Percentiles rank a stretch among this genome's conserved stretches.
Conservation (phyloP, 306 rosid species). For the Ceratonia siliqua region DNA sequence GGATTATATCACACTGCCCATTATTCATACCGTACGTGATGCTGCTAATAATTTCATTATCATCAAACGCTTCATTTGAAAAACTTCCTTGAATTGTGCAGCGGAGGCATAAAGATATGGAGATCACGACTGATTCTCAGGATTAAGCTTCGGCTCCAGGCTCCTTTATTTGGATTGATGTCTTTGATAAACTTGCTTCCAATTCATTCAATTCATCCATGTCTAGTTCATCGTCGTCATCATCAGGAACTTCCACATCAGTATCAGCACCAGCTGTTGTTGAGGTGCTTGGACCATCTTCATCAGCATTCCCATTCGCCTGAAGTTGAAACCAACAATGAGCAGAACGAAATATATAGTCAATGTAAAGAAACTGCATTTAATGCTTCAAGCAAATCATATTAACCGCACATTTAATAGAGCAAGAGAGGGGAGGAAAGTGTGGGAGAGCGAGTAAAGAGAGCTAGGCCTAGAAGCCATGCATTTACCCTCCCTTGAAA, state of each 20-base stretch:
- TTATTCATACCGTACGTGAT: conserved; percentile 16
- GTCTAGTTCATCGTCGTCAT: conserved; percentile 60
- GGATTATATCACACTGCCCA: conserved; percentile 5
- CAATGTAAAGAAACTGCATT: background rate
- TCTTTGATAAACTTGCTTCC: conserved; percentile 69
- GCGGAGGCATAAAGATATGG: background rate
- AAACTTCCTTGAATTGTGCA: background rate
- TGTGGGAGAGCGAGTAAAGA: background rate
- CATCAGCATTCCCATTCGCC: conserved; percentile 33
- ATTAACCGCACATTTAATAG: background rate
- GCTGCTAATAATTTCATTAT: conserved; percentile 22
- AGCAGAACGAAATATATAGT: background rate
- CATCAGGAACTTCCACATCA: conserved; percentile 35
- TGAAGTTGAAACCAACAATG: conserved; percentile 14
- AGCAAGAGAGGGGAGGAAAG: background rate
- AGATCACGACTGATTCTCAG: conserved; percentile 22
- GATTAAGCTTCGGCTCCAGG: conserved; percentile 44
- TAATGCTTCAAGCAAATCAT: background rate
- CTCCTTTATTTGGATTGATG: conserved; percentile 59
- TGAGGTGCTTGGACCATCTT: conserved; percentile 46
- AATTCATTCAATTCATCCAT: conserved; percentile 65
- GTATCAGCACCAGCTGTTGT: conserved; percentile 24
- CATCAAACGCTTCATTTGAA: conserved; percentile 7
- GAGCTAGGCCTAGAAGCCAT: background rate
- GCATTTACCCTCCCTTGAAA: background rate